Conservation (phyloP, 2,329 filamentous ascomycete species). For the Septoria petroselini region DNA sequence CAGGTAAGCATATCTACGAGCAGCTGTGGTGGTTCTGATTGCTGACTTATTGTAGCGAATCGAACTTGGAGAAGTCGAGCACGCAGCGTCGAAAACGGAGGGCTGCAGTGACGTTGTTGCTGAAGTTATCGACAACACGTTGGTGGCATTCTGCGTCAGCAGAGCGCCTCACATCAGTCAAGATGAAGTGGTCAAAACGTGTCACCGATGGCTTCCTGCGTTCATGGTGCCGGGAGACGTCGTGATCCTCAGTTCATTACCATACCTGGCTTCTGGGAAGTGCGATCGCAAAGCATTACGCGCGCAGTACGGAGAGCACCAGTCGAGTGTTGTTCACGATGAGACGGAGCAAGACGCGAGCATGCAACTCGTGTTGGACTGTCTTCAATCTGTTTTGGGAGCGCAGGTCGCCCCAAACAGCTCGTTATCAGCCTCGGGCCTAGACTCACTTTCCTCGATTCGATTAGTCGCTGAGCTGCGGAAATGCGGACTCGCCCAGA, state of each 20-base stretch:
- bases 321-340: slow-evolving; percentile 28
- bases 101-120: slow-evolving; percentile 66
- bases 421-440: slow-evolving; percentile 53
- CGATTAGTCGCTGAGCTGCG: slow-evolving; percentile 64
- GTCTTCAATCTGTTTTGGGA: slow-evolving; percentile 27
- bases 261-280: slow-evolving; percentile 78
- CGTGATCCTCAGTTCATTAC: slow-evolving; percentile 61
- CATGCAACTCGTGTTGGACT: slow-evolving; percentile 16
- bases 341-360: slow-evolving; percentile 4
- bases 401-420: slow-evolving; percentile 32
- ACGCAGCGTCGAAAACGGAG: slow-evolving; percentile 59
- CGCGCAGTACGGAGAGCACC: slow-evolving; percentile 48
- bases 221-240: slow-evolving; percentile 83
- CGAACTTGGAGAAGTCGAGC: slow-evolving; percentile 59
- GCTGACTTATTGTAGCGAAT: slow-evolving; percentile 53
- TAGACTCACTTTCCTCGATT: slow-evolving; percentile 66
- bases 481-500: slow-evolving; percentile 48
- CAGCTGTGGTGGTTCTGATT: neutral
- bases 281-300: slow-evolving; percentile 67
- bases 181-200: slow-evolving; percentile 55
- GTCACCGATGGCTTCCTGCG: slow-evolving; percentile 70
- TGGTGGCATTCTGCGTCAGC: slow-evolving; percentile 72
- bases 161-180: slow-evolving; percentile 39
- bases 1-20: too few species aligned
- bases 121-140: slow-evolving; percentile 61